Evolutionary conservation across 164 flowering plant species (phyloP), one percentile per base, ranked within the genome.

Genomic region (Aristolochia contorta): DNA sequence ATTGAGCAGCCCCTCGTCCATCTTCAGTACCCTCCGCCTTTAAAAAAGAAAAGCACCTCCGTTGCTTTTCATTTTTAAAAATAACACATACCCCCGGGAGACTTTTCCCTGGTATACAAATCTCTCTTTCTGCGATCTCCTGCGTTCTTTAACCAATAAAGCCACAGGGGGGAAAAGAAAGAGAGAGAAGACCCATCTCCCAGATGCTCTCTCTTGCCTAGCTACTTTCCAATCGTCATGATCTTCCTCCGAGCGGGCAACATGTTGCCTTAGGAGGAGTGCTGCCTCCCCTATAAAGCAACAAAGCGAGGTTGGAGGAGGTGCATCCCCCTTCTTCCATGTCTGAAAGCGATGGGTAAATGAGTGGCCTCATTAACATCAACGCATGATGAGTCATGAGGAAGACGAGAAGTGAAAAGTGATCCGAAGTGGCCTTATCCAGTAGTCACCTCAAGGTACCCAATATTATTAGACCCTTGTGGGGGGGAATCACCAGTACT

Each of bases 1-100:
- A 5, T 19, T 15, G 27, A 59, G 62, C 68, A 57, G 60, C 68
- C 65, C 65, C 61, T 71, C 67, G 57, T 54, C 78, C 77, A 77
- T 75, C 16, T 21, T 9, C 77, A n/a, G n/a, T n/a, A 77, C 71
- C 10, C 22, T 18, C 50, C n/a, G 13, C 10, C 18, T 4, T 22
- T 18, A 21, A 45, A 57, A 19, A 57, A 19, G 12, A 33, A 57
- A 57, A 41, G 18, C 46, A 57, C 54, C 20, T 22, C 16, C 14
- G 54, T 50, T n/a, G 20, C 22, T 22, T 50, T 50, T 22, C 22
- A 18, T 50, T 22, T 50, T 19, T 22, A 5, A 49, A 18, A 1
- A 16, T 16, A 48, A 50, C 54, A 18, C 5, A 4, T 10, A 37
- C 9, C 43, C 10, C 30, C 30, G 30, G 30, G 43, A 32, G 43